These are phyloP conservation scores for Amaranthus tricolor DNA, from an alignment of 179 eudicot species.

Conservation along the genomic window DNA sequence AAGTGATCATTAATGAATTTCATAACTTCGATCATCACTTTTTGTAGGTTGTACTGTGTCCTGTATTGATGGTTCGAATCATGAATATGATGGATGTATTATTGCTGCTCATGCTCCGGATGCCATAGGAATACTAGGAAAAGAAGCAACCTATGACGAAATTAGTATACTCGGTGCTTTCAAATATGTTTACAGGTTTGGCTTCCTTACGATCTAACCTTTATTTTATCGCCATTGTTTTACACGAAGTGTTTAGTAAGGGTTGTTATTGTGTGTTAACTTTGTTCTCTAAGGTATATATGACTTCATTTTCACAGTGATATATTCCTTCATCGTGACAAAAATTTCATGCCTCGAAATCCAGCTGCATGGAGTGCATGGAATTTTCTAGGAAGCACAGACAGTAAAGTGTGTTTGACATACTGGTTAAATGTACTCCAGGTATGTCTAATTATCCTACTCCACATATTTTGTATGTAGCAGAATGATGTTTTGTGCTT, in stretches of 20 bases:
- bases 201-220: background rate
- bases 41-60: conserved; percentile 60
- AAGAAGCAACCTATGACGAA: conserved; percentile 75
- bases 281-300: background rate
- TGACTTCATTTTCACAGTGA: conserved; percentile 63
- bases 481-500: background rate
- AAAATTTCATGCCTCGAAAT: conserved; percentile 75
- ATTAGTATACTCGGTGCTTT: conserved; percentile 77
- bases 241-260: background rate
- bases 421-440: conserved; percentile 72
- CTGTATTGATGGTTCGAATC: conserved; percentile 56
- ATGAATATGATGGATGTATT: conserved; percentile 61
- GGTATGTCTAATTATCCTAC: conserved; percentile 17
- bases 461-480: background rate
- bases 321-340: conserved; percentile 83
- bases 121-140: conserved; percentile 64
- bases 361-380: conserved; percentile 96
- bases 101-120: conserved; percentile 85
- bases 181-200: conserved; percentile 77
- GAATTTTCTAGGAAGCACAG: conserved; percentile 79
- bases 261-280: background rate
- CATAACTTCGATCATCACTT: background rate
- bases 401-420: conserved; percentile 61
- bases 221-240: background rate
- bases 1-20: no score